Conservation (phyloP, 371 early-diverging fungal genomes). For the Mucor lusitanicus region DNA sequence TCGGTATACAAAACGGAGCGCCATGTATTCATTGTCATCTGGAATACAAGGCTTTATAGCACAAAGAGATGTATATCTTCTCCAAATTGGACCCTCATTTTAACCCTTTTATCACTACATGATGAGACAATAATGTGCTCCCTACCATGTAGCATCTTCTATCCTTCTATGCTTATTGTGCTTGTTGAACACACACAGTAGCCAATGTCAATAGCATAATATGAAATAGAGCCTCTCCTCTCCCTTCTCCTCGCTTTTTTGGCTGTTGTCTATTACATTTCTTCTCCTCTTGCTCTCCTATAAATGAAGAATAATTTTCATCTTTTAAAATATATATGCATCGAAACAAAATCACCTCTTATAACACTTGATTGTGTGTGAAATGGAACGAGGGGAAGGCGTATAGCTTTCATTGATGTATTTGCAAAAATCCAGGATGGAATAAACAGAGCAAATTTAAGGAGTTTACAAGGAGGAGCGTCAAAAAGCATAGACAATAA, state of each 20-base stretch:
- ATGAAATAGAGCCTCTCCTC: neutral
- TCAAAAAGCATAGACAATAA: neutral
- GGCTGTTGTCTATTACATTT: neutral
- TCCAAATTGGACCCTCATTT: neutral
- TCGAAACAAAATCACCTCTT: neutral
- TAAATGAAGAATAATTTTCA: neutral
- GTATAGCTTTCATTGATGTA: neutral
- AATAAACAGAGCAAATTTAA: neutral
- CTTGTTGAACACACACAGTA: neutral
- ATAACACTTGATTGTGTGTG: neutral
- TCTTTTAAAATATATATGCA: neutral
- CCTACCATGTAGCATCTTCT: neutral
- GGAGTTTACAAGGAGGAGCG: neutral
- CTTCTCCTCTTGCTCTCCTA: constrained; percentile 4
- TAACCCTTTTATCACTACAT: neutral
- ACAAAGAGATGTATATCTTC: neutral
- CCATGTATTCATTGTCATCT: neutral
- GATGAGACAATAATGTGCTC: neutral
- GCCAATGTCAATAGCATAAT: neutral
- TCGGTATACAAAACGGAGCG: neutral
- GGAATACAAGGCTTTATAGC: neutral
- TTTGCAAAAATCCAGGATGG: neutral
- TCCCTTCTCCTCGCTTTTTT: neutral
- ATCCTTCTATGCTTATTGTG: neutral
- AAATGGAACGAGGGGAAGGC: neutral